These are phyloP conservation scores for Paraphaeosphaeria minitans DNA, from an alignment of 2,329 filamentous ascomycete genomes.

Conservation along the genomic window DNA sequence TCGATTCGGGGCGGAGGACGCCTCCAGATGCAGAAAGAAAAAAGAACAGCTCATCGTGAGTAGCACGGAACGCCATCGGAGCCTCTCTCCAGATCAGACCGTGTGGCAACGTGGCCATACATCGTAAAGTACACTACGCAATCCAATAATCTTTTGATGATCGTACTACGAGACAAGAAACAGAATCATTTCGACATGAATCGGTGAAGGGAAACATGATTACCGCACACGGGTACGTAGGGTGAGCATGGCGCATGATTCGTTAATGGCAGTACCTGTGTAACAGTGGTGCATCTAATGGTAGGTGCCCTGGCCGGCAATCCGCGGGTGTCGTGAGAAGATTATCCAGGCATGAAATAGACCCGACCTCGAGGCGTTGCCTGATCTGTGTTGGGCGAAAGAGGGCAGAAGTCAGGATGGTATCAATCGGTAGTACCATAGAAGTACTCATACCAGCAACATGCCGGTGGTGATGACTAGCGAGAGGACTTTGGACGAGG, in stretches of 20 bases:
- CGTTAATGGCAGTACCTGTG: background rate
- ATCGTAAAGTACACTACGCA: conserved; percentile 9
- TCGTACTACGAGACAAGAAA: conserved; percentile 9
- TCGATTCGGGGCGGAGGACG: conserved; percentile 10
- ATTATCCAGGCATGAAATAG: conserved; percentile 42
- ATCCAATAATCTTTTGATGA: conserved; percentile 12
- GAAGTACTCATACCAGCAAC: conserved; percentile 32
- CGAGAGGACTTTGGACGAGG: conserved; percentile 18
- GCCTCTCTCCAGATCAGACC: background rate
- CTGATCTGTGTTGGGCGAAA: conserved; percentile 29
- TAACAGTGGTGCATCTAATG: conserved; percentile 10
- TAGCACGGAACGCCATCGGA: background rate
- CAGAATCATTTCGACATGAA: background rate
- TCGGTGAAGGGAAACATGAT: background rate
- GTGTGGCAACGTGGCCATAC: background rate
- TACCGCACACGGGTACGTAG: background rate
- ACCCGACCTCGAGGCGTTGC: conserved; percentile 25
- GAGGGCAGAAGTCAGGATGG: conserved; percentile 22
- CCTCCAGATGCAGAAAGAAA: conserved; percentile 13
- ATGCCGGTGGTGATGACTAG: conserved; percentile 27
- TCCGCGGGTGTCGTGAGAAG: conserved; percentile 31
- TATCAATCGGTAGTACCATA: conserved; percentile 31
- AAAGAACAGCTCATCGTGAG: background rate
- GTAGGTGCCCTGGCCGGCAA: conserved; percentile 13
- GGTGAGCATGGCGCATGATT: background rate